Evolutionary conservation across 768 basidiomycete genomes (phyloP).

Genomic region (Suillus hirtellus): DNA sequence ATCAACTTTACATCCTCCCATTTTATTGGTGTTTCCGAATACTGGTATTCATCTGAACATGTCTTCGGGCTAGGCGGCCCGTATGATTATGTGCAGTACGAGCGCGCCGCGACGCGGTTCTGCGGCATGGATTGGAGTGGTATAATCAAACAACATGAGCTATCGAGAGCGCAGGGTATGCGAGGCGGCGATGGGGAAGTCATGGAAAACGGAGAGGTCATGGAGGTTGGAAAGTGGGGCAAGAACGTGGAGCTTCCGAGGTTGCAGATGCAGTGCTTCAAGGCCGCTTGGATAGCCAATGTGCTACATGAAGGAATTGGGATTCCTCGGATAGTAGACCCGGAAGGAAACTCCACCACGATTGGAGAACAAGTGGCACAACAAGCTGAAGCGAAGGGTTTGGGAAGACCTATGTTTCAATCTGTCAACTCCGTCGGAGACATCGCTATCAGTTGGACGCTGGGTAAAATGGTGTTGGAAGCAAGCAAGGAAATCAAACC

Average conservation of each 20-base stretch:
- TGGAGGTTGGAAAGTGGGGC: slow-evolving; percentile 70
- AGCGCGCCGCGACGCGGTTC: slow-evolving; percentile 86
- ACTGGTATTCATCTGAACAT: slow-evolving; percentile 99
- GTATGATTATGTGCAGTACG: slow-evolving; percentile 96
- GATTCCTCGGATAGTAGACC: slow-evolving; percentile 87
- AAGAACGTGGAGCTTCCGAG: slow-evolving; percentile 78
- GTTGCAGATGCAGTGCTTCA: slow-evolving; percentile 98
- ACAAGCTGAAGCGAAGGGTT: slow-evolving; percentile 80
- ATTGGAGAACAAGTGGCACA: slow-evolving; percentile 68
- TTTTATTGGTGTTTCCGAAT: slow-evolving; percentile 97
- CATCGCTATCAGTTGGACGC: slow-evolving; percentile 95
- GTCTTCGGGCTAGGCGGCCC: slow-evolving; percentile 93
- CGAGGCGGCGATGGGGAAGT: slow-evolving; percentile 70
- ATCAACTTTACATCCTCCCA: slow-evolving; percentile 93
- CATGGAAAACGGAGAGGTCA: slow-evolving; percentile 55
- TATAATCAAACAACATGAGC: slow-evolving; percentile 66
- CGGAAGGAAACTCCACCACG: slow-evolving; percentile 74
- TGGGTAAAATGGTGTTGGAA: slow-evolving; percentile 98
- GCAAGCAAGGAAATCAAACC: slow-evolving; percentile 83
- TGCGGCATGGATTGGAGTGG: slow-evolving; percentile 79
- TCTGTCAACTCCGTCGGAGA: slow-evolving; percentile 89
- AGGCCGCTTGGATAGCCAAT: slow-evolving; percentile 97
- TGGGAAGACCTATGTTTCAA: slow-evolving; percentile 86
- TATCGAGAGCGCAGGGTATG: slow-evolving; percentile 45
- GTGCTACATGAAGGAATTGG: slow-evolving; percentile 96